Evolutionary conservation across 1,284 basidiomycete genomes (phyloP).

Genomic region (Veloporphyrellus conicus): DNA sequence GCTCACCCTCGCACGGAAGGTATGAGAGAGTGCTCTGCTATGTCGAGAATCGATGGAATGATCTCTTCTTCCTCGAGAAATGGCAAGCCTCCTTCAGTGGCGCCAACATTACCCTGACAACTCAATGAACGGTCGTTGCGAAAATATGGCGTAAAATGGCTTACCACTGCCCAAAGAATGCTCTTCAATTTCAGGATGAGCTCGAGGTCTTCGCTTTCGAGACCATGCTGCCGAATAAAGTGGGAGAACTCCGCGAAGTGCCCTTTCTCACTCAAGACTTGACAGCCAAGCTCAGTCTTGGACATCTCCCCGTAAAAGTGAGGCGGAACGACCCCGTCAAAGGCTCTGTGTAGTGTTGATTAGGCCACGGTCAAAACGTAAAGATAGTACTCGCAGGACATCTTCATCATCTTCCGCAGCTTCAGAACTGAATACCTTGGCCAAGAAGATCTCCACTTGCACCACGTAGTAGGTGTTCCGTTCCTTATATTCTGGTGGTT

Average conservation of each 20-base stretch:
- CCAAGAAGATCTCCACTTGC: conserved; percentile 81
- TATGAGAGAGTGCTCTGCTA: conserved; percentile 85
- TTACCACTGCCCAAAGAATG: conserved; percentile 92
- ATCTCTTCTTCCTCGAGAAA: conserved; percentile 95
- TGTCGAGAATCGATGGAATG: conserved; percentile 84
- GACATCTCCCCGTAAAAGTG: conserved; percentile 98
- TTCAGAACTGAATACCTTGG: conserved; percentile 66
- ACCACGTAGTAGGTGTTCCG: conserved; percentile 85
- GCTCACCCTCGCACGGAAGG: conserved; percentile 90
- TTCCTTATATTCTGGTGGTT: conserved; percentile 48
- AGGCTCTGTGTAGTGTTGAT: conserved; percentile 44
- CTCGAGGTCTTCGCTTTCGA: conserved; percentile 79
- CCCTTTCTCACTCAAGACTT: conserved; percentile 82
- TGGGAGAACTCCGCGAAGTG: conserved; percentile 91
- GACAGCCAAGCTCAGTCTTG: conserved; percentile 92
- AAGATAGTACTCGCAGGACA: conserved; percentile 43
- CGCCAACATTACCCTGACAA: conserved; percentile 85
- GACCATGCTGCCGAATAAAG: conserved; percentile 82
- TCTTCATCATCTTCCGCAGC: conserved; percentile 64
- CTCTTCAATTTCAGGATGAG: conserved; percentile 90
- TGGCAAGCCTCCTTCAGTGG: conserved; percentile 84
- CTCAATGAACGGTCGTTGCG: conserved; percentile 1
- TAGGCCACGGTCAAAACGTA: neutral
- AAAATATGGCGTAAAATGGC: conserved; percentile 29
- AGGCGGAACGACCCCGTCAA: conserved; percentile 84